Conservation (phyloP, 768 basidiomycete genomes). For the Lactarius sanguifluus region DNA sequence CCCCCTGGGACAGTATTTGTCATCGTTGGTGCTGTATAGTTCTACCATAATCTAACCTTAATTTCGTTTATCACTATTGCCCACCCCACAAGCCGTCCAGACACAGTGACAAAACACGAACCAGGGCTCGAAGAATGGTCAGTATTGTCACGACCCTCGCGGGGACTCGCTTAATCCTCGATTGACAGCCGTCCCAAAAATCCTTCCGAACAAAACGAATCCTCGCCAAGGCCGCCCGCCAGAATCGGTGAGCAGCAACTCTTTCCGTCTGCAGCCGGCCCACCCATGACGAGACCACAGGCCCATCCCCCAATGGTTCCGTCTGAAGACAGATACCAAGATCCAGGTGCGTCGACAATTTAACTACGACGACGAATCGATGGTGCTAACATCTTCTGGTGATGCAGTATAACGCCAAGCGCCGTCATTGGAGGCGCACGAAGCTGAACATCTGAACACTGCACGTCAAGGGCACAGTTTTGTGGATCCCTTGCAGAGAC, state of each 20-base stretch:
- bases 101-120: not conserved
- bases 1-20: not conserved
- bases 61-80: not conserved
- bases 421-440: slow-evolving; percentile 98
- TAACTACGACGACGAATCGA: not conserved
- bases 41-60: not conserved
- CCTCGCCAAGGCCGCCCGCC: not conserved
- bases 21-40: not conserved
- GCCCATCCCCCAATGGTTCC: slow-evolving; percentile 99
- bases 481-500: not conserved
- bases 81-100: not conserved
- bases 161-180: not conserved
- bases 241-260: slow-evolving; percentile 35
- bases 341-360: slow-evolving; percentile 60
- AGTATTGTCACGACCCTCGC: not conserved
- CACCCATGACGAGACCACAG: slow-evolving; percentile 39
- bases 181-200: not conserved
- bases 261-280: not conserved
- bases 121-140: not conserved
- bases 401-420: slow-evolving; percentile 85
- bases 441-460: slow-evolving; percentile 88
- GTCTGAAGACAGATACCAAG: slow-evolving; percentile 93
- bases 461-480: not conserved
- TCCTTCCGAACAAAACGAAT: not conserved
- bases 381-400: not conserved